These are phyloP conservation scores for Hypoxylon lenormandii DNA, from an alignment of 495 filamentous ascomycete species.

Conservation along the genomic window DNA sequence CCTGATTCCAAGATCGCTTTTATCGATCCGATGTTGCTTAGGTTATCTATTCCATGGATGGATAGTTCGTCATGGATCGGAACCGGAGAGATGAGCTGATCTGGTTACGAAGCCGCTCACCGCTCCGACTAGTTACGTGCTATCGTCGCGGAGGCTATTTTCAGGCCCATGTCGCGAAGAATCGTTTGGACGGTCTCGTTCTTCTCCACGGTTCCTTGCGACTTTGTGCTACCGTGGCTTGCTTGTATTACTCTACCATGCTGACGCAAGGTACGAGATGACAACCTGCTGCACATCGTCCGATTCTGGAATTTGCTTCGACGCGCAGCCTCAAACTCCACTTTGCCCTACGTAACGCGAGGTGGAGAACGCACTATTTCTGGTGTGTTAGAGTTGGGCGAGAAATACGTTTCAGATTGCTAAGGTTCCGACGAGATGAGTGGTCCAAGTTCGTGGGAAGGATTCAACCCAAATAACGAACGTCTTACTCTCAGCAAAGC, in stretches of 20 bases:
- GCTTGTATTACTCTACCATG: conserved; percentile 30
- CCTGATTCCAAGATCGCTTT: conserved; percentile 17
- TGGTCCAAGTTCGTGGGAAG: conserved; percentile 43
- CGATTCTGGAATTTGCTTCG: conserved; percentile 45
- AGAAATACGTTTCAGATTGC: conserved; percentile 51
- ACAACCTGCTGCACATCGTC: conserved; percentile 43
- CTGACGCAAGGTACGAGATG: conserved; percentile 46
- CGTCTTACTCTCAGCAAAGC: conserved; percentile 31
- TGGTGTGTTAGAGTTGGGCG: conserved; percentile 47
- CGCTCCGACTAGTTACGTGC: conserved; percentile 32
- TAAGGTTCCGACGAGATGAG: conserved; percentile 41
- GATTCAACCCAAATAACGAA: conserved; percentile 38
- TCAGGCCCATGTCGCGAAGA: conserved; percentile 22
- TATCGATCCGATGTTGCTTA: conserved; percentile 25
- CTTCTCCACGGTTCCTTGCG: conserved; percentile 36
- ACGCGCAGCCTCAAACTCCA: conserved; percentile 47
- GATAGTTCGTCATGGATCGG: conserved; percentile 26
- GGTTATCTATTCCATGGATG: conserved; percentile 26
- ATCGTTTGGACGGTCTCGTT: conserved; percentile 15
- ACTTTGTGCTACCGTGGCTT: conserved; percentile 34
- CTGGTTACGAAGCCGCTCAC: conserved; percentile 41
- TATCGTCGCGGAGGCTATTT: conserved; percentile 32
- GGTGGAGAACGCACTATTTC: conserved; percentile 46
- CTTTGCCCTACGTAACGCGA: conserved; percentile 48
- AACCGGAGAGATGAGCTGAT: conserved; percentile 30